phyloP scores from a whole-genome alignment of 2,329 filamentous ascomycete species.

The Phaeosphaeriaceae sp. region DNA sequence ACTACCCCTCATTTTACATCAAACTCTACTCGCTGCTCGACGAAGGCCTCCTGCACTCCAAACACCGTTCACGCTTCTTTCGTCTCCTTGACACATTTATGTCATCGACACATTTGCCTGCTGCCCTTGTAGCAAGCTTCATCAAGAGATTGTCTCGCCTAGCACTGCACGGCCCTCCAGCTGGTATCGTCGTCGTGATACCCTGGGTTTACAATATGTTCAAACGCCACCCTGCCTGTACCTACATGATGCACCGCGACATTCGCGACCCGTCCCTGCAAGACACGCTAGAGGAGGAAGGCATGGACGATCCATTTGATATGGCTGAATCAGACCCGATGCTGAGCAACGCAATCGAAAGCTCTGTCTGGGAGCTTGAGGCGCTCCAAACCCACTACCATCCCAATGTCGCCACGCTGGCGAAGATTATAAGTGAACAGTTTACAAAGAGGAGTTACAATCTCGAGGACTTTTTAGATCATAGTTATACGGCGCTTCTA shows the following conservation, averaged over 20 bases:
- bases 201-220: slow-evolving; percentile 97
- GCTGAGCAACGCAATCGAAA: slow-evolving; percentile 86
- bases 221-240: slow-evolving; percentile 86
- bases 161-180: slow-evolving; percentile 85
- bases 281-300: slow-evolving; percentile 65
- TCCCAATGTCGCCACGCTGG: slow-evolving; percentile 92
- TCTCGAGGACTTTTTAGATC: slow-evolving; percentile 95
- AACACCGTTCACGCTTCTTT: slow-evolving; percentile 92
- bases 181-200: slow-evolving; percentile 85
- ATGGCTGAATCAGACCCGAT: slow-evolving; percentile 80
- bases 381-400: slow-evolving; percentile 93
- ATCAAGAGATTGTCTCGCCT: slow-evolving; percentile 90
- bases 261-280: slow-evolving; percentile 65
- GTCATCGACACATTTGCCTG: slow-evolving; percentile 88
- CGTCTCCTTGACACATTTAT: slow-evolving; percentile 91
- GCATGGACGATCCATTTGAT: slow-evolving; percentile 78
- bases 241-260: slow-evolving; percentile 93
- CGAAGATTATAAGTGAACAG: slow-evolving; percentile 93
- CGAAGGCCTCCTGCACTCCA: slow-evolving; percentile 85
- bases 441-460: slow-evolving; percentile 97
- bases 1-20: slow-evolving; percentile 91
- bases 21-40: slow-evolving; percentile 95
- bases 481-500: slow-evolving; percentile 85
- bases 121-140: slow-evolving; percentile 90
- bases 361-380: slow-evolving; percentile 92